Base-by-base conservation (phyloP, 208 protist genomes). In the Spongospora subterranea region DNA sequence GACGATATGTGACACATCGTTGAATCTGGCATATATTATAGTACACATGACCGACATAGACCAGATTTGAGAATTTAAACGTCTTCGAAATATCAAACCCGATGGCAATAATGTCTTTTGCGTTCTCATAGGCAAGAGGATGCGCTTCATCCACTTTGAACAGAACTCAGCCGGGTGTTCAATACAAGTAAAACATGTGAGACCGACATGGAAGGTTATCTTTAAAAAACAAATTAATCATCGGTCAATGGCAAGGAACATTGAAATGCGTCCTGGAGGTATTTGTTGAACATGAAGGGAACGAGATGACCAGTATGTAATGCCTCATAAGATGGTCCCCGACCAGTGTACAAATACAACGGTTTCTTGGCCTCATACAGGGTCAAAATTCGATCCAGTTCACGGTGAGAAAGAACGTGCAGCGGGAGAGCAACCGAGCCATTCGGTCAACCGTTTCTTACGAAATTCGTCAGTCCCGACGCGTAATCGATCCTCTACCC, bases 341-440 rank as follows among this genome's bases (percentile, higher is more conserved):
- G 95, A 0, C 99, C 99, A n/a, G 99, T 99, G 96, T 99, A 99
- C 24, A 99, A 93, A 94, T 98, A 99, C 88, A 99, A 97, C 1
- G 95, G 94, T 92, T 97, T 94, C 39, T 94, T 94, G 77, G 91
- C 11, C 95, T 98, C 98, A 38, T 97, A 93, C 41, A 93, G 93
- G 88, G 97, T 92, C 24, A 99, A 95, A 17, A 98, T 96, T 41
- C 91, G 90, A 38, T 96, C 93, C 41, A 99, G 96, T 89, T 99
- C 98, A 41, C 98, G 94, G 93, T 99, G 98, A n/a, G n/a, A 93
- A 99, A 99, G 88, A 98, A 99, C 66, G 99, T 94, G 38, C 96
- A 95, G 82, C 98, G 96, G 0, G 92, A 77, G 0, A 94, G 88
- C 43, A 93, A 60, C 65, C 93, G 88, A 88, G 94, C 93, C 38